Conservation (phyloP, 2,329 filamentous ascomycete genomes). For the Magnaporthiopsis rhizophila region DNA sequence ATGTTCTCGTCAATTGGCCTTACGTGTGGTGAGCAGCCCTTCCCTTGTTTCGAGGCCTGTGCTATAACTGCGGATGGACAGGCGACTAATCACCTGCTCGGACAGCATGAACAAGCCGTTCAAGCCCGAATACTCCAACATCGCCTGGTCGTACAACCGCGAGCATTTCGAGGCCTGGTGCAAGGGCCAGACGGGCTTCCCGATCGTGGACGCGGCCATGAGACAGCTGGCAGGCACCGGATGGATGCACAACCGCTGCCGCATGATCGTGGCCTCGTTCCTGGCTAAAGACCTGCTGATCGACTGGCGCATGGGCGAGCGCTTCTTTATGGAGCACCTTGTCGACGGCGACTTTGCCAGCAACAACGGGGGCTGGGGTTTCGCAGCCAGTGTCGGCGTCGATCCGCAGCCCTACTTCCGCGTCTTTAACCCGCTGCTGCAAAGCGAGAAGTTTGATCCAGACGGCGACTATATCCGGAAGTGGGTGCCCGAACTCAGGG, state of each 20-base stretch:
- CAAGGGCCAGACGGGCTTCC: conserved; percentile 67
- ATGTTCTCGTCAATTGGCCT: conserved; percentile 78
- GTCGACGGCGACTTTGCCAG: conserved; percentile 74
- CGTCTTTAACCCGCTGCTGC: conserved; percentile 78
- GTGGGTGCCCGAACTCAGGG: conserved; percentile 71
- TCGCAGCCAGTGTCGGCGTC: conserved; percentile 29
- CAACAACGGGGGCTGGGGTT: conserved; percentile 61
- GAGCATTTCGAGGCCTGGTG: conserved; percentile 67
- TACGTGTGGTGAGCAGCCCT: conserved; percentile 60
- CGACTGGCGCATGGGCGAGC: conserved; percentile 78
- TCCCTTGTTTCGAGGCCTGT: background rate
- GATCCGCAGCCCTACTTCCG: conserved; percentile 64
- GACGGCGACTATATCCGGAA: conserved; percentile 72
- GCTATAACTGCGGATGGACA: too few relatives aligned
- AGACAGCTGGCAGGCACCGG: conserved; percentile 60
- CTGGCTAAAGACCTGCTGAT: conserved; percentile 71
- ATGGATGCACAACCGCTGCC: conserved; percentile 79
- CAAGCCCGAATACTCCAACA: conserved; percentile 78
- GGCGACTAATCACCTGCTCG: background rate
- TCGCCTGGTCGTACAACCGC: conserved; percentile 71
- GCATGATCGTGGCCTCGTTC: conserved; percentile 80
- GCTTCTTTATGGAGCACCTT: conserved; percentile 73
- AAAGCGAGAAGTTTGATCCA: conserved; percentile 79
- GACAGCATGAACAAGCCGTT: conserved; percentile 50
- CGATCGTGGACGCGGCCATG: conserved; percentile 83